These are phyloP conservation scores for Penicillium salamii DNA, from an alignment of 495 filamentous ascomycete species.

Conservation along the genomic window DNA sequence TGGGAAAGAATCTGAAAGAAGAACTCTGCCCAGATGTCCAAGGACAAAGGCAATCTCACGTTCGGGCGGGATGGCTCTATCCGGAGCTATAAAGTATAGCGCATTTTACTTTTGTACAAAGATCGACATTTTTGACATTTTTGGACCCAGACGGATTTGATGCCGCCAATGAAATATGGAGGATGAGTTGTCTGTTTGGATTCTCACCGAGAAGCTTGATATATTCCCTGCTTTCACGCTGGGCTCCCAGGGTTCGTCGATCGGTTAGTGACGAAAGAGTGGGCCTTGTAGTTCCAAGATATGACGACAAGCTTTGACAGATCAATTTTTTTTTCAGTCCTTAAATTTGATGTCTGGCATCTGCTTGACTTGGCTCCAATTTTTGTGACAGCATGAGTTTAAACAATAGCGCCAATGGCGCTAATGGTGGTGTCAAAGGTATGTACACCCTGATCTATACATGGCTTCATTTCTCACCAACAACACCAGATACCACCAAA, in stretches of 20 bases:
- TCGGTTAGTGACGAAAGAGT: constrained; percentile 7
- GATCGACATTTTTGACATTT: background rate
- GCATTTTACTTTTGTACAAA: too few species aligned
- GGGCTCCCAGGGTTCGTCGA: background rate
- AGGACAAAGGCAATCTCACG: too few species aligned
- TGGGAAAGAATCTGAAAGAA: too few species aligned
- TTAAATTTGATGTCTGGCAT: background rate
- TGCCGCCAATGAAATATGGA: background rate
- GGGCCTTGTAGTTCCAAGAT: background rate
- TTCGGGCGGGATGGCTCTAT: background rate
- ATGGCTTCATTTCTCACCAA: background rate
- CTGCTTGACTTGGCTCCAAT: too few species aligned
- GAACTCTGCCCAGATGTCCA: too few species aligned
- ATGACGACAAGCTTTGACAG: constrained; percentile 3
- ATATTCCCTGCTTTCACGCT: background rate
- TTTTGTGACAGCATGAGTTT: background rate
- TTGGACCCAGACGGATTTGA: background rate
- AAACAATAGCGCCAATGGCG: background rate
- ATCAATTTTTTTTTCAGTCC: background rate
- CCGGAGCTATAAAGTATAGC: background rate
- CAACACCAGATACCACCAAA: constrained; percentile 5
- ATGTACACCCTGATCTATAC: background rate
- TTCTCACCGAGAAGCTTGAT: background rate
- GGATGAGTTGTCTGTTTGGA: background rate
- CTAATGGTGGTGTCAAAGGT: constrained; percentile 5